Evolutionary conservation across 1,139 yeast species (phyloP).

Genomic region (Dujonia santamariae): DNA sequence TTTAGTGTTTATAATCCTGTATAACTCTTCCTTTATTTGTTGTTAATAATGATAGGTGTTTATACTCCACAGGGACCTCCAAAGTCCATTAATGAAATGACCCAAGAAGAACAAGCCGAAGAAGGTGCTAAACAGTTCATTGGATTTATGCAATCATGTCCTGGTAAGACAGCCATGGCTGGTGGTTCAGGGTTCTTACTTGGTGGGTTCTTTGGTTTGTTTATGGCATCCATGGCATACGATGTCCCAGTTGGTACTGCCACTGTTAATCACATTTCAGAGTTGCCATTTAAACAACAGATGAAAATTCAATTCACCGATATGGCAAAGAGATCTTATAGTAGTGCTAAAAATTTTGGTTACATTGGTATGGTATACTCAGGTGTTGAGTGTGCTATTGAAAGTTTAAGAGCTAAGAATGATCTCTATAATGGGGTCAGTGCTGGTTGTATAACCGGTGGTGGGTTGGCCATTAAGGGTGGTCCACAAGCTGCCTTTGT

Average conservation of each 20-base stretch:
- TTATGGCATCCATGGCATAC: constrained; percentile 92
- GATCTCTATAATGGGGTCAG: constrained; percentile 89
- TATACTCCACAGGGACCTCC: constrained; percentile 15
- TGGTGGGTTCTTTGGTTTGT: constrained; percentile 94
- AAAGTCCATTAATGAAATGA: constrained; percentile 65
- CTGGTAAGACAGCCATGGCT: constrained; percentile 88
- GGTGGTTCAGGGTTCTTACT: constrained; percentile 94
- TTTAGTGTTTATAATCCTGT: no score
- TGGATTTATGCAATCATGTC: constrained; percentile 86
- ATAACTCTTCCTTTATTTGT: not conserved
- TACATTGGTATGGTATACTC: constrained; percentile 90
- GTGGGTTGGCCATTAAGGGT: constrained; percentile 82
- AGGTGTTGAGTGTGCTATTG: constrained; percentile 92
- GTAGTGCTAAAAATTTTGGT: constrained; percentile 92
- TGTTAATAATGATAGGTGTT: constrained; percentile 5
- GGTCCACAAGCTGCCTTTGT: constrained; percentile 91
- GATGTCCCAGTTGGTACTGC: constrained; percentile 74
- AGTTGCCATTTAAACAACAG: constrained; percentile 88
- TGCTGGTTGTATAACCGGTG: constrained; percentile 95
- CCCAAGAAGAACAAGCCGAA: constrained; percentile 90
- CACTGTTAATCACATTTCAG: constrained; percentile 57
- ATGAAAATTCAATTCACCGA: constrained; percentile 88
- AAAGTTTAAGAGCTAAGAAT: constrained; percentile 81
- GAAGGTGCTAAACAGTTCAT: constrained; percentile 86
- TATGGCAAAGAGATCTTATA: constrained; percentile 84